Conservation (phyloP, 371 early-diverging fungal species). For the Conidiobolus coronatus region DNA sequence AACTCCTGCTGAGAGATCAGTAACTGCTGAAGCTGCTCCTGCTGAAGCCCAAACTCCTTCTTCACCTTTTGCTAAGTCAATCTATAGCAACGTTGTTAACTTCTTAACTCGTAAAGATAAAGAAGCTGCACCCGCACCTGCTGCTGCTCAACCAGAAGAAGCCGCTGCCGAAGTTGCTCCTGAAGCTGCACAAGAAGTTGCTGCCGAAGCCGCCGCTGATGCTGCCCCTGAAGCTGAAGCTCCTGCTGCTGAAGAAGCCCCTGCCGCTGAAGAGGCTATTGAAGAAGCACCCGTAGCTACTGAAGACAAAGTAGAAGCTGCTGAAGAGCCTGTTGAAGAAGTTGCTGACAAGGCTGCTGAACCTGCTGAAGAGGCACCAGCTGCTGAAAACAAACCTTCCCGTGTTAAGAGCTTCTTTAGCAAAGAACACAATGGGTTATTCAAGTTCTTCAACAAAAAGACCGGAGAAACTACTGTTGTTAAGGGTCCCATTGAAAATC, state of each 20-base stretch:
- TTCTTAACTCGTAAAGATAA: too few species aligned
- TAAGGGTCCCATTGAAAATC: neutral
- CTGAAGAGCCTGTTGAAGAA: neutral
- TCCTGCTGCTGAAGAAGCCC: neutral
- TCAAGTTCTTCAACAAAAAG: constrained; percentile 3
- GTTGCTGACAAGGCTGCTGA: neutral
- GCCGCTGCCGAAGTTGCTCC: neutral
- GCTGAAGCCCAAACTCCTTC: neutral
- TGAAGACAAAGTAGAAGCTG: neutral
- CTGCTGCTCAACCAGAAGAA: neutral
- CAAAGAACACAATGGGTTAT: neutral
- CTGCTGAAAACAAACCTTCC: too few species aligned
- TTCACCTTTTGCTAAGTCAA: neutral
- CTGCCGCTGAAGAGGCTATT: neutral
- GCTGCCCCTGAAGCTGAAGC: neutral
- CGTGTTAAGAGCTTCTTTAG: neutral
- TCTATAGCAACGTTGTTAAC: too few species aligned
- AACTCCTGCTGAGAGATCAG: neutral
- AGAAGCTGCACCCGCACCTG: neutral
- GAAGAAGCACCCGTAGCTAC: neutral
- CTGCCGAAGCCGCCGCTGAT: neutral
- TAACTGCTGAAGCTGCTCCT: neutral
- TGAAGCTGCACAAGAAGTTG: neutral
- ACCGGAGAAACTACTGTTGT: neutral
- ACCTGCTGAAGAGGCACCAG: neutral